phyloP scores from a whole-genome alignment of 345 rosid genomes.

The Euphorbia lathyris region DNA sequence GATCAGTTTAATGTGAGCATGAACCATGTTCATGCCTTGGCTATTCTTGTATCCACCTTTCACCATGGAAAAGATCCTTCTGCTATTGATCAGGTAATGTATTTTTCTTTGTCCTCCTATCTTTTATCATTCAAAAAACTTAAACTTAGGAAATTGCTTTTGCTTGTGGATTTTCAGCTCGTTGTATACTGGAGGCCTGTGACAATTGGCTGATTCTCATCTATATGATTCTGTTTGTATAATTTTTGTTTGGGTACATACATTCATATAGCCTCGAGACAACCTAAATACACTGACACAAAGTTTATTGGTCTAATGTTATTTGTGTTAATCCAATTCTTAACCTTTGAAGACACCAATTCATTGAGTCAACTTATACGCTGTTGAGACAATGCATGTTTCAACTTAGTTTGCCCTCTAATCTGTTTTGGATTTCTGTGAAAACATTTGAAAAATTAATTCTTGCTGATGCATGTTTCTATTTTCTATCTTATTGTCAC shows the following conservation, averaged over 20 bases:
- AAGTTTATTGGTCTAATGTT: neutral
- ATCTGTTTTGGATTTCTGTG: neutral
- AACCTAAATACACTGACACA: neutral
- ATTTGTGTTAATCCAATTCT: neutral
- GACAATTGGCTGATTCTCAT: slow-evolving; percentile 1
- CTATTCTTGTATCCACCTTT: slow-evolving; percentile 92
- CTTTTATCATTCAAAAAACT: neutral
- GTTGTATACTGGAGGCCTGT: no score
- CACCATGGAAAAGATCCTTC: slow-evolving; percentile 92
- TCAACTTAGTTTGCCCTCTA: neutral
- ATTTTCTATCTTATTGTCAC: neutral
- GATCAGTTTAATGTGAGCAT: slow-evolving; percentile 98
- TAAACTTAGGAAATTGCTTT: no score
- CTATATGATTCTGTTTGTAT: neutral
- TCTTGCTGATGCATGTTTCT: neutral
- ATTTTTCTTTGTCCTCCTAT: neutral
- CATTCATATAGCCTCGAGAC: neutral
- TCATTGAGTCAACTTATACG: slow-evolving; percentile 1
- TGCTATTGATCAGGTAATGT: slow-evolving; percentile 83
- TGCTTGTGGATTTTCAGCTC: no score
- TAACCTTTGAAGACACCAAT: neutral
- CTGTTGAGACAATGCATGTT: neutral
- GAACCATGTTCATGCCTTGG: slow-evolving; percentile 97
- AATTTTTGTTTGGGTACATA: neutral
- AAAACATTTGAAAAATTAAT: slow-evolving; percentile 1